A percentile compares a stretch with the other conserved stretches of the same genome.
Evolutionary conservation across 2,329 filamentous ascomycete genomes (phyloP).

Genomic region (Beauveria rudraprayagi): DNA sequence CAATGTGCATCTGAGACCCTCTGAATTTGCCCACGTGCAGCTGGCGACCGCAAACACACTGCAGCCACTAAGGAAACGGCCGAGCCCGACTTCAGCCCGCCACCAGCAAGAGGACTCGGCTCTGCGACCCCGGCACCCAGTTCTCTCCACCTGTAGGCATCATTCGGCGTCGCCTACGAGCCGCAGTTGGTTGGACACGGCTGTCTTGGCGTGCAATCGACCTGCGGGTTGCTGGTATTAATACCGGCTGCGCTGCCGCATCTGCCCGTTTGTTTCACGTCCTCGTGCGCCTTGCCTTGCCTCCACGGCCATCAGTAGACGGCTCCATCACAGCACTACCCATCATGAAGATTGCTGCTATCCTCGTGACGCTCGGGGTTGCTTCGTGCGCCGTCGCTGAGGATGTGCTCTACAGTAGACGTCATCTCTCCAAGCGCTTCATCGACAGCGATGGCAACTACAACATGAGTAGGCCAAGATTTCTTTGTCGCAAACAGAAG

Average conservation of each 20-base stretch:
- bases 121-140: neutral
- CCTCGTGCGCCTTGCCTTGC: neutral
- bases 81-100: neutral
- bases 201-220: too few relatives aligned
- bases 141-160: neutral
- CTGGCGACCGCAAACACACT: neutral
- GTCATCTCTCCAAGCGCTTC: constrained; percentile 37
- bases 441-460: constrained; percentile 41
- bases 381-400: constrained; percentile 26
- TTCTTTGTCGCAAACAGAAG: neutral
- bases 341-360: constrained; percentile 17
- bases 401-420: constrained; percentile 42
- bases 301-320: neutral
- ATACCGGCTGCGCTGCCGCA: neutral
- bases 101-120: neutral
- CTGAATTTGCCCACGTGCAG: constrained; percentile 2
- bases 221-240: neutral
- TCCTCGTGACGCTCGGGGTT: constrained; percentile 22
- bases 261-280: neutral
- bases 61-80: neutral
- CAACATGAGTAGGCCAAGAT: constrained; percentile 37
- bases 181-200: neutral
- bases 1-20: neutral
- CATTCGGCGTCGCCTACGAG: neutral
- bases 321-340: neutral